Base-by-base conservation (phyloP, 345 rosid species). In the Brassica incana region DNA sequence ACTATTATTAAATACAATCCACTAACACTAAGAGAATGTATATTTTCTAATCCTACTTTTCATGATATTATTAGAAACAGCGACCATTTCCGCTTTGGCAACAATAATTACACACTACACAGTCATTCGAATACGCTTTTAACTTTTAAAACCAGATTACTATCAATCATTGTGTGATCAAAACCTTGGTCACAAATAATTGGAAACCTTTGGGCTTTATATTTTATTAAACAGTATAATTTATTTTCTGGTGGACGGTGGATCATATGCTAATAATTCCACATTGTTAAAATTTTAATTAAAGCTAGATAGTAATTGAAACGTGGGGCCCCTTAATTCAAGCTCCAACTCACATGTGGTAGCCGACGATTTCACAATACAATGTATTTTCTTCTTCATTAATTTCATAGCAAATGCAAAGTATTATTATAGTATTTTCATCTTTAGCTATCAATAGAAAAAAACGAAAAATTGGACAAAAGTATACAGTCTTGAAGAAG, bases 311-410 rank as follows among this genome's bases (percentile, higher is more conserved):
- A 48, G 33, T 5, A 36, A 65, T 12, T 23, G 45, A 35, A 63
- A 80, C 58, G 59, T 69, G 79, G 76, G 75, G 29, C 72, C 78
- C 77, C 61, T 68, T 15, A 48, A 4, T 50, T 36, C 8, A 69
- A 69, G 75, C 65, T 69, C 65, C 75, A 64, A 64, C 68, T 75
- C 79, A 75, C 79, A 80, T 75, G 79, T 69, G 30, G 64, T 62
- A 71, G 76, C 67, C 62, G 3, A 75, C 23, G 2, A 65, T 36
- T 74, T 52, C 63, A 72, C 15, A n/a, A 60, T 59, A 7, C 27
- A 67, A 65, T 66, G 9, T 59, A 66, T 56, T 78, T 9, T 20
- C 66, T 2, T 59, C 33, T 4, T 64, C 20, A 9, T 65, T 7
- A 2, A 14, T 29, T 52, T 25, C 43, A 6, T 16, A 35, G 14